Percentiles rank a stretch among this genome's conserved stretches.
phyloP scores from a whole-genome alignment of 306 rosid genomes.

The Phaseolus lunatus region DNA sequence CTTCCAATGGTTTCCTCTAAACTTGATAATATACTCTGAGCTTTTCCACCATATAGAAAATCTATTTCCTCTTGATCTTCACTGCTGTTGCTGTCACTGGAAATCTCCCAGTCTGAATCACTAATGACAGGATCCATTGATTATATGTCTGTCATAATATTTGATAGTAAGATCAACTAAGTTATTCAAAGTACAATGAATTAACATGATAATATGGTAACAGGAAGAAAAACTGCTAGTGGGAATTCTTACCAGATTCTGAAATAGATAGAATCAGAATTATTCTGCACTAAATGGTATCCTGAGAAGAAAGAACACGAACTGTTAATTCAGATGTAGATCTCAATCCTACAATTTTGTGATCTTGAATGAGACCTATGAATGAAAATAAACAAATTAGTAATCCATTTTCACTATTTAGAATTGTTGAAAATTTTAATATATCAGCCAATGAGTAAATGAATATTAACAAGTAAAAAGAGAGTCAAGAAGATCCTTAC shows the following conservation, averaged over 20 bases:
- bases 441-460: constrained; percentile 4
- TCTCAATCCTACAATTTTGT: background rate
- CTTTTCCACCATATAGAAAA: constrained; percentile 74
- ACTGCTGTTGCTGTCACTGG: constrained; percentile 75
- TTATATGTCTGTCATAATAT: constrained; percentile 60
- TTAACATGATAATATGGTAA: background rate
- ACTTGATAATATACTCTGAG: constrained; percentile 81
- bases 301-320: constrained; percentile 34
- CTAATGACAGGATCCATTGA: constrained; percentile 64
- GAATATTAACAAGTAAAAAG: constrained; percentile 33
- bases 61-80: constrained; percentile 86
- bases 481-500: constrained; percentile 46
- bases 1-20: constrained; percentile 86
- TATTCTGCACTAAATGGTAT: constrained; percentile 34
- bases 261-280: constrained; percentile 43
- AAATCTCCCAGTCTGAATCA: constrained; percentile 94
- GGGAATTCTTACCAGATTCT: constrained; percentile 41
- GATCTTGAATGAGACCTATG: background rate
- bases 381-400: background rate
- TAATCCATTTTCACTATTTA: constrained; percentile 26
- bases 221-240: constrained; percentile 27
- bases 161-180: constrained; percentile 18
- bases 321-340: constrained; percentile 7
- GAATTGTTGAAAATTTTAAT: constrained; percentile 22
- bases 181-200: constrained; percentile 20